These are phyloP conservation scores for Marasmius tenuissimus DNA, from an alignment of 1,284 basidiomycete species.

Conservation along the genomic window DNA sequence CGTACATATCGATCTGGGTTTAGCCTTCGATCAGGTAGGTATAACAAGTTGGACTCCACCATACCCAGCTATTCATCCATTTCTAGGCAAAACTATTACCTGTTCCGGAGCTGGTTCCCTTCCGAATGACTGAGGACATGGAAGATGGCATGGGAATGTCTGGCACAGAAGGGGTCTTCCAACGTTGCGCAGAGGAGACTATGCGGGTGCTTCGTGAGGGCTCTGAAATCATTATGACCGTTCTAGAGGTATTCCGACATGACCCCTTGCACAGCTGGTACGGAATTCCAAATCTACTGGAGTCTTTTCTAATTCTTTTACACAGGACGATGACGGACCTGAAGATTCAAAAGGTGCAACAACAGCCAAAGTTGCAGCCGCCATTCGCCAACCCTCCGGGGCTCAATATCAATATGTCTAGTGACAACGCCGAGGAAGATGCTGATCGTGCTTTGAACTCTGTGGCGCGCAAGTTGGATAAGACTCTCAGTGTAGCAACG, in stretches of 20 bases:
- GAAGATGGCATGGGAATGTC: conserved; percentile 92
- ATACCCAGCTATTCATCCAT: neutral
- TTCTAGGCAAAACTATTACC: conserved; percentile 77
- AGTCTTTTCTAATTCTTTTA: neutral
- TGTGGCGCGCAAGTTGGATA: conserved; percentile 82
- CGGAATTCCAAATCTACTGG: conserved; percentile 8
- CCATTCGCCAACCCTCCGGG: conserved; percentile 27
- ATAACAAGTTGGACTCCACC: neutral
- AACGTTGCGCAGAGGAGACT: conserved; percentile 93
- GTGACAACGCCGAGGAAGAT: conserved; percentile 74
- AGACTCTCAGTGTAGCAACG: conserved; percentile 86
- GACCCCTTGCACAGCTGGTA: conserved; percentile 94
- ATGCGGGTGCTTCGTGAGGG: conserved; percentile 85
- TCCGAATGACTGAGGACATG: conserved; percentile 92
- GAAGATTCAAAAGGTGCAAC: conserved; percentile 56
- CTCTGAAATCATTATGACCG: conserved; percentile 88
- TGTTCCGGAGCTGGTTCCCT: conserved; percentile 90
- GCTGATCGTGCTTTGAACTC: conserved; percentile 86
- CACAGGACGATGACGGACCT: conserved; percentile 72
- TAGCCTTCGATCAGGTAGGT: conserved; percentile 91
- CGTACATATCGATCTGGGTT: conserved; percentile 94
- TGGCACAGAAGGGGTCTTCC: conserved; percentile 93
- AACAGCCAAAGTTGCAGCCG: neutral
- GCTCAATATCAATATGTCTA: conserved; percentile 60
- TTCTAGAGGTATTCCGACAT: conserved; percentile 96